Base-by-base conservation (phyloP, 768 basidiomycete genomes). In the Termitomyces sp. region DNA sequence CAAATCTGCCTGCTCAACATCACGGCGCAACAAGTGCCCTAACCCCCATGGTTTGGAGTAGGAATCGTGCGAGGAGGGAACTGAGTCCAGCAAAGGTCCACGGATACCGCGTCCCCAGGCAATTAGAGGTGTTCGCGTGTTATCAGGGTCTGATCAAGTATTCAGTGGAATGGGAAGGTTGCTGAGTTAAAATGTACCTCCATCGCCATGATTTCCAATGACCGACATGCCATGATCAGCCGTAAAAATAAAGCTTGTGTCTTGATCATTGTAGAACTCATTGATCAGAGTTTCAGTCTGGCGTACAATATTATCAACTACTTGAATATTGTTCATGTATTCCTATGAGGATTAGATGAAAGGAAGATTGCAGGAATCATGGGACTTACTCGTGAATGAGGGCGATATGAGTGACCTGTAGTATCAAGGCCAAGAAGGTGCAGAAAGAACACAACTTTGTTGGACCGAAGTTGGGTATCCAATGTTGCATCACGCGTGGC, bases 171-270 rank as follows among this genome's bases (percentile, higher is more conserved):
- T 38, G 16, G 41, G 31, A 31, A 47, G 23, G 27, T 35, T 56
- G 33, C 52, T 11, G 47, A 45, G 47, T 50, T 27, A 45, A 41
- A 50, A 66, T 74, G 65, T 63, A 88, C 89, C 85, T 35, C 92
- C 92, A 57, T 94, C 92, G 4, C 92, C 92, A 55, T 94, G 92
- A 63, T 93, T 94, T 12, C 92, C 92, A 51, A 91, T 87, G 31
- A 76, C 80, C 4, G 88, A 89, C 92, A 94, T 94, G 9, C 92
- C 92, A 64, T 94, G 92, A 66, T 94, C 92, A 0, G 92, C 89
- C 2, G 89, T 94, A 66, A 91, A 94, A 31, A 94, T 69, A 63
- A 79, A 93, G 55, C 80, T 81, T 0, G 90, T 92, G 52, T 86
- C 81, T 20, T 82, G 71, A 54, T 90, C 87, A 31, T 71, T 62